These are phyloP conservation scores for Salix purpurea DNA, from an alignment of 345 rosid genomes.

Conservation along the genomic window DNA sequence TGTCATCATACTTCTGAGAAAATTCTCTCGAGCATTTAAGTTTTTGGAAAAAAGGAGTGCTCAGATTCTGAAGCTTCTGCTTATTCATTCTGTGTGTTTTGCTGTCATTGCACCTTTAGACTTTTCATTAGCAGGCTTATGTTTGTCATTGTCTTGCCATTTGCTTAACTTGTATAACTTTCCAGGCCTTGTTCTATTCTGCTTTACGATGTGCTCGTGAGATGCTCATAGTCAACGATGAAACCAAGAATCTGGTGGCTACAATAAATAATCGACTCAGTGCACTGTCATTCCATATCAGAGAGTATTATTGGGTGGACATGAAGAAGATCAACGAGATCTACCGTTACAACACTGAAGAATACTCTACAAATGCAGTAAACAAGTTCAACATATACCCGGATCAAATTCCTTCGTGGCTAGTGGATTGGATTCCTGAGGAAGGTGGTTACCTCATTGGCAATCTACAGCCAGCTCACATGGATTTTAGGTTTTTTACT, in stretches of 20 bases:
- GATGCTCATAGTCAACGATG: conserved; percentile 77
- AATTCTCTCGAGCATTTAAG: too few species aligned
- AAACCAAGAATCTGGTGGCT: conserved; percentile 74
- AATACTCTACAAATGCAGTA: conserved; percentile 75
- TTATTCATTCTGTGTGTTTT: too few species aligned
- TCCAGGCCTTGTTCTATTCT: conserved; percentile 83
- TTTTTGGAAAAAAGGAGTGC: too few species aligned
- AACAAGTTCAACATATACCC: conserved; percentile 98
- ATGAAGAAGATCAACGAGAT: conserved; percentile 82
- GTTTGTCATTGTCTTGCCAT: not conserved
- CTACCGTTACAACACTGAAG: conserved; percentile 91
- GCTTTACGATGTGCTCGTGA: conserved; percentile 87
- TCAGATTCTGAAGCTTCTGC: too few species aligned
- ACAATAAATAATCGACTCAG: conserved; percentile 80
- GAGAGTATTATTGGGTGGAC: conserved; percentile 95
- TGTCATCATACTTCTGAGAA: too few species aligned
- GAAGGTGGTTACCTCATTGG: conserved; percentile 70
- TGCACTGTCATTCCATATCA: conserved; percentile 79
- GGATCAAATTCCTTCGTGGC: conserved; percentile 83
- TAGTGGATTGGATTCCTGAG: conserved; percentile 90
- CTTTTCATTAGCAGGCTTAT: not conserved
- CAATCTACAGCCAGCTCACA: conserved; percentile 90
- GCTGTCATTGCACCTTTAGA: too few species aligned
- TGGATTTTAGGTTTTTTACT: conserved; percentile 91
- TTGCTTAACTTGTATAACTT: conserved; percentile 10